These are phyloP conservation scores for Galerina sulciceps DNA, from an alignment of 768 basidiomycete genomes.

Conservation along the genomic window DNA sequence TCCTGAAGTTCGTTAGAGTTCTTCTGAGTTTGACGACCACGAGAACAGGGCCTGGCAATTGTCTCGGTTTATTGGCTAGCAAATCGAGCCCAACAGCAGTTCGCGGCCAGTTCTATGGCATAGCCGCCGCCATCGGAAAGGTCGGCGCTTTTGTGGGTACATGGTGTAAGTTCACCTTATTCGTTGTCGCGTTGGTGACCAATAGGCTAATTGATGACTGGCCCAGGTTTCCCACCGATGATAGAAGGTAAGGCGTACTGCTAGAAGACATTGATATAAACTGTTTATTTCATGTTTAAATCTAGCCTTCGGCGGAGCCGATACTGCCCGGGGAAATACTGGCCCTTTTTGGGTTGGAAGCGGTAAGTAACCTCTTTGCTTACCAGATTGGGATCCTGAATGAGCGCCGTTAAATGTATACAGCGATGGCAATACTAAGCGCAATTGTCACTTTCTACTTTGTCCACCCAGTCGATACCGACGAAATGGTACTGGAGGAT, in stretches of 20 bases:
- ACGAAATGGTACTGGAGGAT: conserved; percentile 84
- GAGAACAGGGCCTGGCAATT: conserved; percentile 75
- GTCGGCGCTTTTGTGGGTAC: conserved; percentile 86
- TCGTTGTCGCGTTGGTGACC: no score
- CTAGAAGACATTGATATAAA: background rate
- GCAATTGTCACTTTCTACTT: conserved; percentile 75
- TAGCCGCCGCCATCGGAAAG: conserved; percentile 87
- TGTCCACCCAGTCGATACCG: conserved; percentile 74
- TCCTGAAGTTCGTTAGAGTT: background rate
- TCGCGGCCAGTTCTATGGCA: conserved; percentile 85
- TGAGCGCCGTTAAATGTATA: background rate
- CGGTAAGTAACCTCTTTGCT: conserved; percentile 39
- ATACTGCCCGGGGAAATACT: conserved; percentile 63
- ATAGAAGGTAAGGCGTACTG: conserved; percentile 48
- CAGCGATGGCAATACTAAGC: conserved; percentile 75
- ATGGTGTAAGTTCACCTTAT: conserved; percentile 56
- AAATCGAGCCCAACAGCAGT: conserved; percentile 87
- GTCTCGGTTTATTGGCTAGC: conserved; percentile 80
- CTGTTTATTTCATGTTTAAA: background rate
- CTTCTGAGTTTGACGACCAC: background rate
- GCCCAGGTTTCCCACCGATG: conserved; percentile 67
- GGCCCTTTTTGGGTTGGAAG: conserved; percentile 89
- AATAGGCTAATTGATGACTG: background rate
- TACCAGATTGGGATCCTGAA: background rate
- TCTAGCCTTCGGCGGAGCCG: conserved; percentile 64